Conservation (phyloP, 2,329 filamentous ascomycete species). For the Ophiostoma sp. region DNA sequence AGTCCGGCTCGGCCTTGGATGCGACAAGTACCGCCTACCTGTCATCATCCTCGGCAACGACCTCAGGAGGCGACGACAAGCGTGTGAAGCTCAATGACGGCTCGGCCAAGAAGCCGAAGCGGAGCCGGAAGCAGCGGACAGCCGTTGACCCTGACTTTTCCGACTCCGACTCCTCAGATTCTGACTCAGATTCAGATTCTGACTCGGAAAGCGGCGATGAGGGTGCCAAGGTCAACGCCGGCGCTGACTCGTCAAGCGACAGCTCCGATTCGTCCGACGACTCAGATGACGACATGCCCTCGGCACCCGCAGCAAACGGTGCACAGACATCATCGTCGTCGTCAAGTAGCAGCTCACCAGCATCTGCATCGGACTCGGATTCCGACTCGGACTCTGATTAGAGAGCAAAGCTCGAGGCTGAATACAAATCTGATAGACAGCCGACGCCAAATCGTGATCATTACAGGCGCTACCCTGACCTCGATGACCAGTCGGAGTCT, state of each 20-base stretch:
- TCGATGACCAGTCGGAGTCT: no score
- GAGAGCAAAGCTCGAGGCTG: not conserved
- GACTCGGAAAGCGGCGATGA: conserved; percentile 28
- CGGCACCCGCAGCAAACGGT: not conserved
- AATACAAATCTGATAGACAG: not conserved
- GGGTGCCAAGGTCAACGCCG: conserved; percentile 27
- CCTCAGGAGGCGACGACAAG: conserved; percentile 37
- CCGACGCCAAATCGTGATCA: no score
- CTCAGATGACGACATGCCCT: conserved; percentile 21
- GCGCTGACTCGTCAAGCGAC: conserved; percentile 21
- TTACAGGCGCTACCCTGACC: no score
- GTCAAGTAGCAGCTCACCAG: conserved; percentile 19
- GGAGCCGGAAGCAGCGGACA: conserved; percentile 54
- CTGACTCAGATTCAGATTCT: conserved; percentile 30
- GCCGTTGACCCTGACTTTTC: conserved; percentile 43
- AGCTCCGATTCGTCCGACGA: conserved; percentile 23
- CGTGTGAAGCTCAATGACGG: conserved; percentile 48
- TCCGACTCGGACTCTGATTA: conserved; percentile 22
- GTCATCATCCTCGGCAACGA: not conserved
- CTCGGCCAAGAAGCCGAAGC: conserved; percentile 46
- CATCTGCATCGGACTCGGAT: conserved; percentile 19
- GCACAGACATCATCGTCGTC: conserved; percentile 45
- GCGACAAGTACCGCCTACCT: conserved; percentile 23
- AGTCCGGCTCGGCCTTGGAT: conserved; percentile 21
- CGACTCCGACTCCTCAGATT: conserved; percentile 32